Evolutionary conservation across 2,329 filamentous ascomycete genomes (phyloP).

Genomic region (Zasmidium cellare): DNA sequence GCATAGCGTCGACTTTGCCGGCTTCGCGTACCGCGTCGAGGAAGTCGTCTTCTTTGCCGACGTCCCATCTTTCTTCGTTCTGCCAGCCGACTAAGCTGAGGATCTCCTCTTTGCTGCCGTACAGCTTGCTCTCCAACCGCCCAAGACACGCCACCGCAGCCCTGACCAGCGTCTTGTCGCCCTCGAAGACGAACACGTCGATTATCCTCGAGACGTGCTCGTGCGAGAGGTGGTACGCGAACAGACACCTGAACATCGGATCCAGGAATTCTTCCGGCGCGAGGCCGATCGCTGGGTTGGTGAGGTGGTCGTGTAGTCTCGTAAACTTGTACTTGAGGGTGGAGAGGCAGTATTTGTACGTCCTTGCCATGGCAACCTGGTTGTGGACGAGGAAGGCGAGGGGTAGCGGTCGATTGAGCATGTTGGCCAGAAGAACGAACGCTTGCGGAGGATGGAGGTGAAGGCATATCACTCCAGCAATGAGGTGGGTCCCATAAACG

Average conservation of each 20-base stretch:
- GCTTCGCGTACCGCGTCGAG: slow-evolving; percentile 38
- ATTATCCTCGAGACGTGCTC: slow-evolving; percentile 66
- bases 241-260: slow-evolving; percentile 34
- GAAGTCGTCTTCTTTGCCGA: slow-evolving; percentile 43
- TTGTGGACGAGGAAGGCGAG: slow-evolving; percentile 75
- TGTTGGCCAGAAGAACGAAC: slow-evolving; percentile 72
- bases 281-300: slow-evolving; percentile 37
- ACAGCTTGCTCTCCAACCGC: slow-evolving; percentile 52
- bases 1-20: slow-evolving; percentile 35
- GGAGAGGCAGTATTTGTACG: slow-evolving; percentile 68
- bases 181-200: slow-evolving; percentile 83
- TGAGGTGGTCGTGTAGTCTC: slow-evolving; percentile 64
- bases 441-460: slow-evolving; percentile 65
- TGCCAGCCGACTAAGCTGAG: slow-evolving; percentile 46
- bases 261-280: slow-evolving; percentile 39
- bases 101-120: slow-evolving; percentile 46
- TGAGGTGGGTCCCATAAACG: slow-evolving; percentile 70
- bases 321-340: slow-evolving; percentile 66
- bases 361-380: slow-evolving; percentile 64
- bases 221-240: slow-evolving; percentile 33
- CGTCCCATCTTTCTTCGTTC: slow-evolving; percentile 32
- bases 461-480: slow-evolving; percentile 71
- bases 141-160: slow-evolving; percentile 68
- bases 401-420: slow-evolving; percentile 73
- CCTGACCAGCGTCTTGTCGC: slow-evolving; percentile 69